These are phyloP conservation scores for Barbarea vulgaris DNA, from an alignment of 345 rosid species.

Conservation along the genomic window DNA sequence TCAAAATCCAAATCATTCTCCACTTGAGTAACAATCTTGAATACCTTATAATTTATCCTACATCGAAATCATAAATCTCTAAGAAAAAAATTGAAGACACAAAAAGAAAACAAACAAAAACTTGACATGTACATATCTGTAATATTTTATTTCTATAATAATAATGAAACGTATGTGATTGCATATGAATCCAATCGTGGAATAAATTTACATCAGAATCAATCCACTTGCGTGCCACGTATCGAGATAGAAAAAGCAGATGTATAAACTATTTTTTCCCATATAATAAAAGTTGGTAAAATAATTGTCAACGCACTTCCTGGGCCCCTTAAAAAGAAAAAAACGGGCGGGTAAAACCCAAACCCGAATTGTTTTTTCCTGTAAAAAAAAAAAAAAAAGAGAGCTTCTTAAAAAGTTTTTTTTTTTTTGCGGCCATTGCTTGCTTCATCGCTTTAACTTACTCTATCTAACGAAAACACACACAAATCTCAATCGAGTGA, in stretches of 20 bases:
- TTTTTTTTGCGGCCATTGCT: conserved; percentile 6
- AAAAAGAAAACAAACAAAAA: background rate
- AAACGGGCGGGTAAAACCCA: conserved; percentile 30
- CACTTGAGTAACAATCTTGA: background rate
- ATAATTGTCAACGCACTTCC: conserved; percentile 36
- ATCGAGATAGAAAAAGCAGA: background rate
- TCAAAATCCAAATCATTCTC: background rate
- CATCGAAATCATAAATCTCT: background rate
- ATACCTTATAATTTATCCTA: background rate
- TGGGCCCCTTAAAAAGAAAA: background rate
- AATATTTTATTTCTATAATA: background rate
- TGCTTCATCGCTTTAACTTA: conserved; percentile 36
- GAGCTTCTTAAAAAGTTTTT: conserved; percentile 22
- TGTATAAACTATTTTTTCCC: background rate
- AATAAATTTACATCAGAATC: conserved; percentile 17
- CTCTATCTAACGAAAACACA: conserved; percentile 36
- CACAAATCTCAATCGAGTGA: conserved; percentile 31
- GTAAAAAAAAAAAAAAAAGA: background rate
- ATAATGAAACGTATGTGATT: background rate
- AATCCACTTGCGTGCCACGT: conserved; percentile 30
- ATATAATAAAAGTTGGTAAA: background rate
- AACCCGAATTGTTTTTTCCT: conserved; percentile 16
- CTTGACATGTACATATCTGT: background rate
- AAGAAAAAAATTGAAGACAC: background rate
- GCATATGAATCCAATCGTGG: conserved; percentile 8